phyloP scores from a whole-genome alignment of 176 grass and related monocot genomes.

The Eleusine indica region DNA sequence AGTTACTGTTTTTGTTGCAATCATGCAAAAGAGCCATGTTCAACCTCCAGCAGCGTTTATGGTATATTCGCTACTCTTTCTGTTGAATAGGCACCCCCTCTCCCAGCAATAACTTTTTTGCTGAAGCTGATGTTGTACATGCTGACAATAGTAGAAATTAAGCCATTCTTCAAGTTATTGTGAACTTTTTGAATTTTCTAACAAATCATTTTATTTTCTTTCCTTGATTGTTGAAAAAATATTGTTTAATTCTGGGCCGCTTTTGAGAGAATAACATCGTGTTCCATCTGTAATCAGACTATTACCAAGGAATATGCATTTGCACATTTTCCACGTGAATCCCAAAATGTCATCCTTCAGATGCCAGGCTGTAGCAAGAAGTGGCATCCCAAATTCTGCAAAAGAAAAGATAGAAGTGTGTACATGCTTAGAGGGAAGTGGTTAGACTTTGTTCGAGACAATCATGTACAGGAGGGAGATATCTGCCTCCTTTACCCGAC shows the following conservation, averaged over 20 bases:
- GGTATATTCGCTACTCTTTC: conserved; percentile 25
- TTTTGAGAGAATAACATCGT: not conserved
- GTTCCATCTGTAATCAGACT: not conserved
- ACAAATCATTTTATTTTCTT: not conserved
- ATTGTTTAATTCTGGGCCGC: not conserved
- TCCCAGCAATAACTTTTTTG: not conserved
- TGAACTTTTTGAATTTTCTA: not conserved
- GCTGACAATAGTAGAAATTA: not conserved
- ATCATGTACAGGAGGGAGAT: conserved; percentile 30
- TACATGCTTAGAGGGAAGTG: conserved; percentile 31
- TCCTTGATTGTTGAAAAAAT: not conserved
- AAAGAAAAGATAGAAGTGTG: not conserved
- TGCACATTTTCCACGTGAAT: not conserved
- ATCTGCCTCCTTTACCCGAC: conserved; percentile 30
- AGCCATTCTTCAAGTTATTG: not conserved
- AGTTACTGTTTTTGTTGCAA: conserved; percentile 23
- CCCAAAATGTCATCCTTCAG: not conserved
- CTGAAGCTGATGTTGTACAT: not conserved
- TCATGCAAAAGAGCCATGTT: conserved; percentile 35
- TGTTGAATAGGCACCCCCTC: not conserved
- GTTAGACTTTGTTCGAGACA: conserved; percentile 47
- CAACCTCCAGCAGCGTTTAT: not conserved
- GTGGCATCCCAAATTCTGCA: not conserved
- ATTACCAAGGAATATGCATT: not conserved
- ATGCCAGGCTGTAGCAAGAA: not conserved